These are phyloP conservation scores for Vitis hybrid DNA, from an alignment of 177 flowering plant species.

Conservation along the genomic window DNA sequence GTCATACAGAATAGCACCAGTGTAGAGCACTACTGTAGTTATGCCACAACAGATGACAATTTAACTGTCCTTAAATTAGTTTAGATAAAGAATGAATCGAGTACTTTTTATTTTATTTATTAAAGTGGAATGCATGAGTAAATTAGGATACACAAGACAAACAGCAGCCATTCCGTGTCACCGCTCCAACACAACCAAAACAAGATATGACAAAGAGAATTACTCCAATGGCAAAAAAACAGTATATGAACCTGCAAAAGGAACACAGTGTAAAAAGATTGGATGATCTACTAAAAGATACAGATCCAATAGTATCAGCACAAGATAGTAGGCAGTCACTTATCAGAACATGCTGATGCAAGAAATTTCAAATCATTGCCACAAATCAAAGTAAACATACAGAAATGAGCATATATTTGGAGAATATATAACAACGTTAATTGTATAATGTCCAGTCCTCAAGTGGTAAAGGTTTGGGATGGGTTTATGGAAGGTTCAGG, in stretches of 20 bases:
- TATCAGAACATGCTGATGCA: too few relatives aligned
- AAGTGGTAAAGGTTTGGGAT: too few relatives aligned
- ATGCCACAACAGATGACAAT: background rate
- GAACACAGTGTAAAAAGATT: background rate
- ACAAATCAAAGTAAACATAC: too few relatives aligned
- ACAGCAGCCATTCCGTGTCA: conserved; percentile 83
- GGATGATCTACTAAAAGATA: background rate
- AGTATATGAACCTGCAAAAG: conserved; percentile 85
- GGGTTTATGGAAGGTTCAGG: too few relatives aligned
- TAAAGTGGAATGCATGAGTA: background rate
- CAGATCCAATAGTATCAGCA: background rate
- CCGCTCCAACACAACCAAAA: conserved; percentile 85
- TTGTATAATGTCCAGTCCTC: too few relatives aligned
- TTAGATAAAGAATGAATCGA: background rate
- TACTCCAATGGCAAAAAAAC: conserved; percentile 79
- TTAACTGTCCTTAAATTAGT: background rate
- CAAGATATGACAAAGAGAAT: conserved; percentile 79
- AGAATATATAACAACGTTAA: too few relatives aligned
- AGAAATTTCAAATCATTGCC: too few relatives aligned
- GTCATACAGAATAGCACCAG: too few relatives aligned
- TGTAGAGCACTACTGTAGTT: too few relatives aligned
- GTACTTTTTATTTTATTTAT: too few relatives aligned
- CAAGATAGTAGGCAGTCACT: too few relatives aligned
- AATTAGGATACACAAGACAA: conserved; percentile 84
- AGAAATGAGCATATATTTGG: too few relatives aligned